These are phyloP conservation scores for Tuber umbilicatum DNA, from an alignment of 495 filamentous ascomycete species.

Conservation along the genomic window DNA sequence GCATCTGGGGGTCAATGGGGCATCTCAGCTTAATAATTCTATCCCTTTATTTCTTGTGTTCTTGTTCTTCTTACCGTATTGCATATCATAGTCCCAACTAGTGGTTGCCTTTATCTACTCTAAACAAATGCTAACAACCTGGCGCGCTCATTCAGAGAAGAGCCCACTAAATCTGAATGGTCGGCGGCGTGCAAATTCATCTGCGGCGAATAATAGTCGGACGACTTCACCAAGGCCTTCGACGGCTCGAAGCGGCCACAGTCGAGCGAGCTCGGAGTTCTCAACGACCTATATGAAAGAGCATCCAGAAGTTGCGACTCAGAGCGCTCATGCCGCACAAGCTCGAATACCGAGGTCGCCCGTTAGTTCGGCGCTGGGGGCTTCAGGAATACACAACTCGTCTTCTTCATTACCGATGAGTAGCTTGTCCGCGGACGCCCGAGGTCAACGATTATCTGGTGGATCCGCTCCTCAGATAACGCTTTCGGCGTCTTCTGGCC, in stretches of 20 bases:
- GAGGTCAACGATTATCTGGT: slow-evolving; percentile 21
- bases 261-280: slow-evolving; percentile 60
- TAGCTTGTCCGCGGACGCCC: slow-evolving; percentile 15
- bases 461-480: slow-evolving; percentile 34
- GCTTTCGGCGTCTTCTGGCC: slow-evolving; percentile 29
- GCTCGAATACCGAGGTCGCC: slow-evolving; percentile 29
- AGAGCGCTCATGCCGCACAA: slow-evolving; percentile 17
- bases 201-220: slow-evolving; percentile 40
- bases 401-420: slow-evolving; percentile 16
- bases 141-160: slow-evolving; percentile 37
- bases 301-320: slow-evolving; percentile 22
- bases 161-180: slow-evolving; percentile 41
- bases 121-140: slow-evolving; percentile 39
- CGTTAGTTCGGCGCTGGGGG: slow-evolving; percentile 27
- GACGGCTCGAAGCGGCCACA: slow-evolving; percentile 50
- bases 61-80: slow-evolving; percentile 16
- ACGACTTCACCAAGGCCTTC: slow-evolving; percentile 41
- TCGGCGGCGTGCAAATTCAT: slow-evolving; percentile 44
- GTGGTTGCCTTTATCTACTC: slow-evolving; percentile 6
- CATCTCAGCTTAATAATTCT: slow-evolving; percentile 16
- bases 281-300: slow-evolving; percentile 44
- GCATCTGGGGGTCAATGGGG: slow-evolving; percentile 23
- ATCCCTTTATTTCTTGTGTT: slow-evolving; percentile 13
- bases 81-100: slow-evolving; percentile 15
- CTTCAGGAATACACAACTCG: slow-evolving; percentile 19